Evolutionary conservation across 176 grass and related monocot species (phyloP), one percentile per base, ranked within the genome.

Genomic region (Raddia distichophylla): DNA sequence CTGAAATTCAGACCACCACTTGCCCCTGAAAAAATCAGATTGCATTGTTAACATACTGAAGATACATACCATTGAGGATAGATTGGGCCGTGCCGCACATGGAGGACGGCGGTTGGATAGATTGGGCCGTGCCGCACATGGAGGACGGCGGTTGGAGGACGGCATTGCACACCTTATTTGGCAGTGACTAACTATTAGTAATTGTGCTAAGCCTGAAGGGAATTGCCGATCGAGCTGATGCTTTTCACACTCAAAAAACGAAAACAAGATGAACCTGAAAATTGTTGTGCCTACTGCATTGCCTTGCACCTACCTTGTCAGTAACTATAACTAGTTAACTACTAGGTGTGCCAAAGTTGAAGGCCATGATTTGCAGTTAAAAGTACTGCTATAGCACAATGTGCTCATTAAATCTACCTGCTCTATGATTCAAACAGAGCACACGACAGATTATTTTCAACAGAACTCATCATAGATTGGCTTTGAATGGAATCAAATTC

Each of bases 31-130:
- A 32, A 71, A 37, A n/a, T 47, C 5, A 57, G 37, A 40, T 40
- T 40, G 44, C 27, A 27, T 27, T 27, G 8, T 10, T n/a, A 63
- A 35, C 27, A 27, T 27, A 27, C 1, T 8, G 16, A 54, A 6
- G 12, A 64, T 45, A 55, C 69, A 42, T 82, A 93, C 93, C 93
- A 60, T 96, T 93, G 83, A 93, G 60, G 79, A 93, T 83, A 34
- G 93, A 84, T 11, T 96, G 93, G 27, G 27, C 27, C 27, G 27
- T 27, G 27, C 27, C 27, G 27, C 27, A 27, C 27, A 27, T 27
- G 27, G 27, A 27, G 27, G 27, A n/a, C n/a, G n/a, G n/a, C n/a
- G n/a, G n/a, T n/a, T n/a, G n/a, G n/a, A n/a, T 83, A 34, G 93
- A 84, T 11, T 96, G 93, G 27, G 27, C 27, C 27, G 27, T 27